These are phyloP conservation scores for Monosporascus sp. DNA, from an alignment of 2,329 filamentous ascomycete genomes.

Conservation along the genomic window DNA sequence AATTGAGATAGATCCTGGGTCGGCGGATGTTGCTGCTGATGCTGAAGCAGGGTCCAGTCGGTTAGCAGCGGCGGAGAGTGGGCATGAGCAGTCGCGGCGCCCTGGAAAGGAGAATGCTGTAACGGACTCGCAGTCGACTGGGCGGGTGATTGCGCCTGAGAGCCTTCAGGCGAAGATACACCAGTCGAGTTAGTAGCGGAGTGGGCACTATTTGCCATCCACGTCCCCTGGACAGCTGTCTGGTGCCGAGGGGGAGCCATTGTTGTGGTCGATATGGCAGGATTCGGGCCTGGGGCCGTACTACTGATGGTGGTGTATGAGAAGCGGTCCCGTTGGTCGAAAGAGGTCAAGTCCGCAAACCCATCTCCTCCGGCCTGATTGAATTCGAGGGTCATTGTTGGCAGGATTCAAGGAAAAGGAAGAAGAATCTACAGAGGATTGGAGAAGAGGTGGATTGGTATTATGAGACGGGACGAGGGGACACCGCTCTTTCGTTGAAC, in stretches of 20 bases:
- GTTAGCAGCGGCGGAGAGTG: conserved; percentile 44
- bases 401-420: conserved; percentile 27
- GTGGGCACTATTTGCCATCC: conserved; percentile 39
- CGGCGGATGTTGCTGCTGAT: conserved; percentile 41
- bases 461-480: conserved; percentile 36
- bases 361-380: conserved; percentile 51
- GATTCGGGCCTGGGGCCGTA: conserved; percentile 31
- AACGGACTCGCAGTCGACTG: conserved; percentile 46
- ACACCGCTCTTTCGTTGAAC: conserved; percentile 40
- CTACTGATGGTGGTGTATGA: conserved; percentile 37
- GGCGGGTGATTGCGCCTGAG: conserved; percentile 40
- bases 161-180: conserved; percentile 47
- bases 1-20: conserved; percentile 45
- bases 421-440: conserved; percentile 29
- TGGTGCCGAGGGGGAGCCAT: conserved; percentile 32
- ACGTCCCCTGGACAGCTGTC: conserved; percentile 31
- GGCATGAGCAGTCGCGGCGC: conserved; percentile 36
- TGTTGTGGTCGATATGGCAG: conserved; percentile 30
- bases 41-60: conserved; percentile 57
- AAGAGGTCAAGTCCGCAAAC: conserved; percentile 54
- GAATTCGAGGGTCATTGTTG: conserved; percentile 56
- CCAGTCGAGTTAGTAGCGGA: conserved; percentile 37
- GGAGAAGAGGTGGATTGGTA: conserved; percentile 37
- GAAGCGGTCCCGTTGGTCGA: conserved; percentile 53
- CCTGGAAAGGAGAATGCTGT: conserved; percentile 51